Evolutionary conservation across 208 protist species (phyloP).

Genomic region (Crithidia thermophila): DNA sequence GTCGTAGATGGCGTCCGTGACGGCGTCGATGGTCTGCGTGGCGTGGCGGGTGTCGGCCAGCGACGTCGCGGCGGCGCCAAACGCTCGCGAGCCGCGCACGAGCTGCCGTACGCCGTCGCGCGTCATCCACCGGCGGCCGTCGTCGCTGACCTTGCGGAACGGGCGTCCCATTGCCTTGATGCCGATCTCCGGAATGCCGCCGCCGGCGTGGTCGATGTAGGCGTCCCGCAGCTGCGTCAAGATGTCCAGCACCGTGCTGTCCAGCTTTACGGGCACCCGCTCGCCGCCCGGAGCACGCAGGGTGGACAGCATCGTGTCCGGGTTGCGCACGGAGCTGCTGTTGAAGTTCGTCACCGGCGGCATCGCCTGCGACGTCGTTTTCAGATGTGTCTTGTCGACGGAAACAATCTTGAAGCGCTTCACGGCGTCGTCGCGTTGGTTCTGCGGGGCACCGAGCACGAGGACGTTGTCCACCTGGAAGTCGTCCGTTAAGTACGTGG

Average conservation of each 20-base stretch:
- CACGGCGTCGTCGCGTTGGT: conserved; percentile 79
- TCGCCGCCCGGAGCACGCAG: conserved; percentile 26
- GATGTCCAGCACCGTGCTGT: conserved; percentile 42
- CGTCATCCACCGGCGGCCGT: conserved; percentile 89
- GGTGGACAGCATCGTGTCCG: conserved; percentile 52
- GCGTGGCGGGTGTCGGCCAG: conserved; percentile 49
- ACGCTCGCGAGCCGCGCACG: conserved; percentile 71
- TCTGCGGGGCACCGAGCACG: conserved; percentile 68
- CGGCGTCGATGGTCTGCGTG: conserved; percentile 32
- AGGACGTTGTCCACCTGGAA: conserved; percentile 79
- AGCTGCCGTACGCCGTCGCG: conserved; percentile 63
- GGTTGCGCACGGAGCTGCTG: conserved; percentile 34
- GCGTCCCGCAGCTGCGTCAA: conserved; percentile 73
- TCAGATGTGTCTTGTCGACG: conserved; percentile 71
- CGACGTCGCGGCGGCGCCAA: conserved; percentile 32
- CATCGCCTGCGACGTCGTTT: conserved; percentile 41
- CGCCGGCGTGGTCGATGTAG: conserved; percentile 75
- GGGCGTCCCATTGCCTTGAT: conserved; percentile 92
- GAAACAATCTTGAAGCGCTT: conserved; percentile 87
- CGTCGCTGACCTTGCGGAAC: conserved; percentile 64
- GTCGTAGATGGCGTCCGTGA: conserved; percentile 54
- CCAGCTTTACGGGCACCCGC: conserved; percentile 48
- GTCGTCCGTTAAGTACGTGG: conserved; percentile 83
- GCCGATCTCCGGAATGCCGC: conserved; percentile 88
- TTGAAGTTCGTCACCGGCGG: conserved; percentile 30